Conservation (phyloP, 495 filamentous ascomycete genomes). For the Parathielavia hyrcaniae region DNA sequence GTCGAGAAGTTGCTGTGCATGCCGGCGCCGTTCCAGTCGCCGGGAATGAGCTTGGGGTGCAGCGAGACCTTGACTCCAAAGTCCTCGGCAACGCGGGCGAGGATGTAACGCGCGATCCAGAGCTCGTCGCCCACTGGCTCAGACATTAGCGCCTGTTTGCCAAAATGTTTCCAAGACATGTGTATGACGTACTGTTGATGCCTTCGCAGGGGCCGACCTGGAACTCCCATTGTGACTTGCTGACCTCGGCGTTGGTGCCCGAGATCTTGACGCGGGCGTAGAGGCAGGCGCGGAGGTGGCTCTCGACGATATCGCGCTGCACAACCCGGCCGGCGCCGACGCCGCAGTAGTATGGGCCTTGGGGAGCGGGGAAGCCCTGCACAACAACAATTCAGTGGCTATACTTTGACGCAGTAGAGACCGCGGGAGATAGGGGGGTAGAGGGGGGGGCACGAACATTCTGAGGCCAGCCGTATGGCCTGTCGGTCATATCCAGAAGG, state of each 20-base stretch:
- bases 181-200: slow-evolving; percentile 51
- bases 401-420: background rate
- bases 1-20: slow-evolving; percentile 93
- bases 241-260: slow-evolving; percentile 96
- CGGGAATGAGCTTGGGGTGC: slow-evolving; percentile 95
- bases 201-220: slow-evolving; percentile 92
- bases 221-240: slow-evolving; percentile 96
- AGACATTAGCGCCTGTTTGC: slow-evolving; percentile 10
- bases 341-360: slow-evolving; percentile 99
- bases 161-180: background rate
- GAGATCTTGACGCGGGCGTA: slow-evolving; percentile 90
- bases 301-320: slow-evolving; percentile 96
- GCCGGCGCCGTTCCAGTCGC: slow-evolving; percentile 99
- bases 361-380: slow-evolving; percentile 81
- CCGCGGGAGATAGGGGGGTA: too few species aligned
- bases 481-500: slow-evolving; percentile 69
- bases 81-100: slow-evolving; percentile 93
- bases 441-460: slow-evolving; percentile 24
- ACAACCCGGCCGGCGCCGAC: slow-evolving; percentile 95
- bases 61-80: slow-evolving; percentile 96
- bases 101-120: slow-evolving; percentile 94
- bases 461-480: slow-evolving; percentile 90
- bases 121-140: slow-evolving; percentile 81
- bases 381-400: background rate
- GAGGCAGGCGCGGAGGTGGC: slow-evolving; percentile 96